Conservation (phyloP, 805 yeast species). For the Ogataea thermomethanolica region DNA sequence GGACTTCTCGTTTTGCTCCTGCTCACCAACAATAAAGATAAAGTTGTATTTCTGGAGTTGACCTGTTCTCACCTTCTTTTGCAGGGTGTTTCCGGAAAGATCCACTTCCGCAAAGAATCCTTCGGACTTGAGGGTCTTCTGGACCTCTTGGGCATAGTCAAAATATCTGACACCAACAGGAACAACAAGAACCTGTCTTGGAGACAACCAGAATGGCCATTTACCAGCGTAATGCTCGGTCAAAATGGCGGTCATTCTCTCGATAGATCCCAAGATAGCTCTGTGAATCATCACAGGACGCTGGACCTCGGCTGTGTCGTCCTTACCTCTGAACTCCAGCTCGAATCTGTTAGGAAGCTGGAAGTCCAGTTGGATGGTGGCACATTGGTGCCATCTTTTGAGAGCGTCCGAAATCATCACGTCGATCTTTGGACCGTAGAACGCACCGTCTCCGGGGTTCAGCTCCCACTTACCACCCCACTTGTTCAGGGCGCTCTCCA, state of each 20-base stretch:
- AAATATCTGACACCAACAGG: constrained; percentile 95
- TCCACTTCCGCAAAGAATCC: constrained; percentile 94
- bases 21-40: constrained; percentile 95
- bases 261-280: constrained; percentile 97
- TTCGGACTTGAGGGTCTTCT: constrained; percentile 60
- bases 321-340: constrained; percentile 77
- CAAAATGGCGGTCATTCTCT: constrained; percentile 97
- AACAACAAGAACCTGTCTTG: constrained; percentile 93
- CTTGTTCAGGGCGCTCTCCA: constrained; percentile 75
- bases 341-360: constrained; percentile 94
- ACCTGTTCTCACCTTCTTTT: constrained; percentile 97
- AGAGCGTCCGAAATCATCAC: constrained; percentile 92
- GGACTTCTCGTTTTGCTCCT: constrained; percentile 71
- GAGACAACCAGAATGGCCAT: constrained; percentile 99
- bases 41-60: constrained; percentile 93
- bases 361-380: constrained; percentile 98
- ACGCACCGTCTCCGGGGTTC: constrained; percentile 97
- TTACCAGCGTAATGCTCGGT: constrained; percentile 98
- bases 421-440: constrained; percentile 95
- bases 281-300: constrained; percentile 99
- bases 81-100: constrained; percentile 90
- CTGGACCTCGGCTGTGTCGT: constrained; percentile 51
- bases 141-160: constrained; percentile 84
- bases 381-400: constrained; percentile 98
- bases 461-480: constrained; percentile 93